Base-by-base conservation (phyloP, 352 stramenopile species). In the Globisporangium iwayamae region DNA sequence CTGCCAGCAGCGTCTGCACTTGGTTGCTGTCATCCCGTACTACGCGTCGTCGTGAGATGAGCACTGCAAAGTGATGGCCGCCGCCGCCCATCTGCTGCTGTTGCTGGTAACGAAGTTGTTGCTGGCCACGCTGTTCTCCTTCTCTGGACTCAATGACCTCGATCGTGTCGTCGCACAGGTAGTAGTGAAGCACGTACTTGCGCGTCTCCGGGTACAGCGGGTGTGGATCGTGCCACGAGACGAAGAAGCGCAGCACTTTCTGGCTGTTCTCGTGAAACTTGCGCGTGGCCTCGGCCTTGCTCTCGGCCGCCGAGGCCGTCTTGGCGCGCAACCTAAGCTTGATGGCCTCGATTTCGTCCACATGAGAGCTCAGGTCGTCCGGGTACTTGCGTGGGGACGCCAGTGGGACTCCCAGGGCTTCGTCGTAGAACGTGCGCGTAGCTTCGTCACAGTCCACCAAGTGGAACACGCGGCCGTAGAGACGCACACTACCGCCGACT, bases 121-220 rank as follows among this genome's bases (percentile, higher is more conserved):
- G 51, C 0, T 55, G 72, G 20, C 75, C 32, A 9, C 36, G 72
- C 7, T 71, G 54, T 34, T 77, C 36, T 18, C 78, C 36, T 18
- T 70, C 58, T 14, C 65, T 70, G 7, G 78, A 73, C 74, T 98
- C 91, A 18, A 94, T 74, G 2, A 98, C 73, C 71, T 98, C 91
- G 7, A 98, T 65, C 16, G 89, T 97, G 64, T 98, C 91, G 74
- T 98, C 91, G 28, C 76, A 72, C 55, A 98, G 62, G 69, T 96
- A 98, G 71, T 96, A 98, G 69, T 97, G 89, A 25, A 98, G 64
- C 25, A 96, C 81, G 68, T 96, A 98, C 43, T 79, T 73, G 18
- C 86, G 76, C 65, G 81, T 96, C 54, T 96, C 90, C 16, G 93
- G 90, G 62, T 97, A 96, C 56, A 96, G 71, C 22, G 86, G 85